Evolutionary conservation across 441 rosid genomes (phyloP), one percentile per base, ranked within the genome.

Genomic region (Viola pubescens): DNA sequence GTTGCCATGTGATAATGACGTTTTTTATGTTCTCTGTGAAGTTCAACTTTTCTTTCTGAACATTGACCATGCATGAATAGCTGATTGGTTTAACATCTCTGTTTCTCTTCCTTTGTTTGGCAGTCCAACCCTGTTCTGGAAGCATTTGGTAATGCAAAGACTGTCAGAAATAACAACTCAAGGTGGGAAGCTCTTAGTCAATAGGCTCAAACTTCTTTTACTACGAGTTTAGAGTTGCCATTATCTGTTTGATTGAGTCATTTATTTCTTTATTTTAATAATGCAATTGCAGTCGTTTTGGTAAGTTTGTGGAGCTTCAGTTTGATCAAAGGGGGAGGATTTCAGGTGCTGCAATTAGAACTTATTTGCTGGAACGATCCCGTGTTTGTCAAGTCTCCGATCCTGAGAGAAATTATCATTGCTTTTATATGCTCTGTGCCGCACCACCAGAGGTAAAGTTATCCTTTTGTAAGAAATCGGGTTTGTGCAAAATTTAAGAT

Each of bases 61-160:
- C 52, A 42, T 52, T 67, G 62, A 59, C 61, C 55, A 52, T 69
- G 60, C 47, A 37, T 10, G 14, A 16, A 4, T 58, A 19, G 39
- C 19, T 5, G 34, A 58, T 5, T 39, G 47, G 38, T 37, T 57
- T 5, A 14, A 40, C 60, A 47, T 47, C 51, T 37, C 37, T 58
- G 46, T 19, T 50, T 9, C 56, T 57, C 62, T 46, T 9, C 14
- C 61, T 62, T 53, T 64, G 37, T 65, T 72, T 58, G 77, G 73
- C 87, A 91, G 99, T 94, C 99, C 13, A 94, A 94, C 76, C 99
- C 99, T 70, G 98, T 94, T 58, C 75, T 94, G 67, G 99, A 94
- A 81, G 99, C 99, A 71, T 91, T 94, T 67, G 99, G 99, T 65
- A 94, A 91, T 52, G 99, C 99, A 40, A 94, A 94, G 82, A 94